phyloP scores from a whole-genome alignment of 2,329 filamentous ascomycete genomes.

The Drechslerella dactyloides region DNA sequence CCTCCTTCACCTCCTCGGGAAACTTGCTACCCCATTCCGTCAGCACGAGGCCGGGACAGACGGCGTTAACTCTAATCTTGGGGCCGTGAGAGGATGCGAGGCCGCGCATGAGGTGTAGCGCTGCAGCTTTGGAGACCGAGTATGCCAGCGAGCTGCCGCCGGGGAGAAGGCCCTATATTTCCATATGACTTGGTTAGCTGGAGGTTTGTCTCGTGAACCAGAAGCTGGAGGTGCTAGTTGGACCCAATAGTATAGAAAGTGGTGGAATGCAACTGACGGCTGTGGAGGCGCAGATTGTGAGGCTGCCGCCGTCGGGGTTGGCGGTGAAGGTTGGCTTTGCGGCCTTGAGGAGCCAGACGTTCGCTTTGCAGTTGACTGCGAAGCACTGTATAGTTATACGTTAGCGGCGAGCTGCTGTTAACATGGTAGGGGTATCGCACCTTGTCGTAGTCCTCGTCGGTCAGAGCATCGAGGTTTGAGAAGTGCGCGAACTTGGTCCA shows the following conservation, averaged over 20 bases:
- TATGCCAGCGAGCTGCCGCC: conserved; percentile 72
- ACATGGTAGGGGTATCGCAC: conserved; percentile 56
- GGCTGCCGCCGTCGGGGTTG: conserved; percentile 69
- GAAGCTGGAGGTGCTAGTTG: too few species aligned
- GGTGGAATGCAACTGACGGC: conserved; percentile 57
- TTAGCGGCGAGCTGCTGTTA: not conserved
- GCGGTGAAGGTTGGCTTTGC: conserved; percentile 67
- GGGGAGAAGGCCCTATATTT: conserved; percentile 61
- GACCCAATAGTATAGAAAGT: conserved; percentile 58
- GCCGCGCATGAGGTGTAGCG: conserved; percentile 71
- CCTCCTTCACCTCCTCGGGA: conserved; percentile 65
- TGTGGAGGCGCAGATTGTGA: conserved; percentile 69
- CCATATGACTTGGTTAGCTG: conserved; percentile 19
- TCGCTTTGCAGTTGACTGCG: conserved; percentile 66
- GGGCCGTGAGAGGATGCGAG: conserved; percentile 68
- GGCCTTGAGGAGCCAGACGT: conserved; percentile 64
- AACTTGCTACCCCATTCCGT: conserved; percentile 73
- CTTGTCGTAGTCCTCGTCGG: conserved; percentile 70
- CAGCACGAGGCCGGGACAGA: conserved; percentile 69
- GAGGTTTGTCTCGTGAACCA: too few species aligned
- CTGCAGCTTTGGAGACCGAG: conserved; percentile 76
- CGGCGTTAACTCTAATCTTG: conserved; percentile 70
- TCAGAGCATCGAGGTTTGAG: conserved; percentile 65
- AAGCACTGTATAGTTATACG: conserved; percentile 52
- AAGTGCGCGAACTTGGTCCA: conserved; percentile 69